Conservation (phyloP, 2,329 filamentous ascomycete species). For the Penicillium concentricum region DNA sequence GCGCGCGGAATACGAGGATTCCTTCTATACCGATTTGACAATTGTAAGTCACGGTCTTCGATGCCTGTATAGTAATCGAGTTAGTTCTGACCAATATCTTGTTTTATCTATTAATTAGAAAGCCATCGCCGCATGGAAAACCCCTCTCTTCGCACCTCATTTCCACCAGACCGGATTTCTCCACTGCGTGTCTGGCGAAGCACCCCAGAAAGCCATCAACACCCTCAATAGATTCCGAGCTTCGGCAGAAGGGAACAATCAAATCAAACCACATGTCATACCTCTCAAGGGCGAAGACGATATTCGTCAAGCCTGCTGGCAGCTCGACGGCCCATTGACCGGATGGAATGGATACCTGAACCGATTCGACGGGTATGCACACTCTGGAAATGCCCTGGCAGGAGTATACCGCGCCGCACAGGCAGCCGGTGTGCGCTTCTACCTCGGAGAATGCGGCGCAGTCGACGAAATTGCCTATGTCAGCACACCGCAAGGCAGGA, state of each 20-base stretch:
- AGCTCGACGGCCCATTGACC: conserved; percentile 49
- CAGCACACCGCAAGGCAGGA: conserved; percentile 13
- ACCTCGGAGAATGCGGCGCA: conserved; percentile 43
- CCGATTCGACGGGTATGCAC: conserved; percentile 56
- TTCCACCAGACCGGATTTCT: conserved; percentile 55
- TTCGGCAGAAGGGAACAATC: conserved; percentile 34
- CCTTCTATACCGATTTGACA: conserved; percentile 56
- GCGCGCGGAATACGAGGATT: conserved; percentile 58
- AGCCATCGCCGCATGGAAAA: conserved; percentile 55
- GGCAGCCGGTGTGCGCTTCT: conserved; percentile 44
- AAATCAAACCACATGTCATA: conserved; percentile 43
- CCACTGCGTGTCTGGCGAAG: conserved; percentile 50
- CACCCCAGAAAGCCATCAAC: conserved; percentile 49
- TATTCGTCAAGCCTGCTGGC: conserved; percentile 48
- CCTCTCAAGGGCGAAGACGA: conserved; percentile 39
- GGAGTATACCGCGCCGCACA: conserved; percentile 48
- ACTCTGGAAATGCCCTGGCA: conserved; percentile 53
- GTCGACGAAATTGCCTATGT: conserved; percentile 43
- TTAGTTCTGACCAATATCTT: background rate
- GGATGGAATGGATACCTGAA: conserved; percentile 63
- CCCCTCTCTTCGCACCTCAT: conserved; percentile 54
- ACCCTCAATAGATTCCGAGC: conserved; percentile 47
- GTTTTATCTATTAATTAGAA: conserved; percentile 30
- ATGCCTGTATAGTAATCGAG: background rate
- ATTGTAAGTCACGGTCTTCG: conserved; percentile 39